Conservation (phyloP, 2,329 filamentous ascomycete genomes). For the Scleromitrula shiraiana region DNA sequence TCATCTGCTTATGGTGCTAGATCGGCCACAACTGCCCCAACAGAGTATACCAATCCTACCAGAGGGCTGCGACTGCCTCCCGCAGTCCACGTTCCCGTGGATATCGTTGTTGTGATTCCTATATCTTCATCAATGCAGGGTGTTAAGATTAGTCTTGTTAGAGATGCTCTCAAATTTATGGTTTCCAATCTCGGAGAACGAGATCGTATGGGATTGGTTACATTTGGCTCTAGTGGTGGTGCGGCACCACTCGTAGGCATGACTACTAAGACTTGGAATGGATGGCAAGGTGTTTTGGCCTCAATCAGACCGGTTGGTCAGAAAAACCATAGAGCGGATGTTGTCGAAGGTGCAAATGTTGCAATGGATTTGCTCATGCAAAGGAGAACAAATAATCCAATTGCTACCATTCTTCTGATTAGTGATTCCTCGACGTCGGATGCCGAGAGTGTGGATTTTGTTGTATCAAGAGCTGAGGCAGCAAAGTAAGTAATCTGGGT, state of each 20-base stretch:
- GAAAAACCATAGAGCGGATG: constrained; percentile 92
- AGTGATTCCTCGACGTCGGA: constrained; percentile 96
- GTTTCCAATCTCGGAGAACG: constrained; percentile 82
- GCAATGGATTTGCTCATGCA: constrained; percentile 99
- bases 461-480: constrained; percentile 90
- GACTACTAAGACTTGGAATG: constrained; percentile 90
- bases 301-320: constrained; percentile 91
- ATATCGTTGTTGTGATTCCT: constrained; percentile 92
- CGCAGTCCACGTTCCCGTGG: constrained; percentile 75
- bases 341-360: constrained; percentile 94
- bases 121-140: constrained; percentile 99
- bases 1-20: constrained; percentile 76
- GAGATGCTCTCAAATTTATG: constrained; percentile 87
- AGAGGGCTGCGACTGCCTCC: constrained; percentile 33
- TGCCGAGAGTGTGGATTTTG: constrained; percentile 92
- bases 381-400: constrained; percentile 88
- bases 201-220: constrained; percentile 94
- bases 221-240: constrained; percentile 89
- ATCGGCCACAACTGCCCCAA: constrained; percentile 80
- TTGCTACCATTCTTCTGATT: constrained; percentile 92
- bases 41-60: constrained; percentile 73
- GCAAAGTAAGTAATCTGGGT: constrained; percentile 62
- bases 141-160: constrained; percentile 92
- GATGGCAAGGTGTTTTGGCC: constrained; percentile 78
- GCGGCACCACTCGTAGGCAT: constrained; percentile 95